Evolutionary conservation across 352 stramenopile genomes (phyloP), one percentile per base, ranked within the genome.

Genomic region (Phytophthora uliginosa): DNA sequence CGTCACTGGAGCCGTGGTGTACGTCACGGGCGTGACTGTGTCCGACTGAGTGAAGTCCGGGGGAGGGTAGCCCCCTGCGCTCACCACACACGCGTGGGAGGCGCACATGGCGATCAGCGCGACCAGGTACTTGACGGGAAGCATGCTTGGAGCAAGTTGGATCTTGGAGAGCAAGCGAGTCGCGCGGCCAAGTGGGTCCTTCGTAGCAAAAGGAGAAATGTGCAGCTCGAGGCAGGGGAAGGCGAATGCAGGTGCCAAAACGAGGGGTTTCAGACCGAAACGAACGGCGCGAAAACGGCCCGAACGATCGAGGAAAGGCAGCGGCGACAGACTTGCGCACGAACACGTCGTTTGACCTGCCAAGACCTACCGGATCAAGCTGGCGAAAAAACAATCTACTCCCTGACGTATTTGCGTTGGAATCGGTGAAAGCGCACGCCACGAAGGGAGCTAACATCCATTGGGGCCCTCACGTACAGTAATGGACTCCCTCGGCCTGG

Each of bases 121-220:
- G 42, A 70, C 69, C 15, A 80, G 52, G n/a, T 75, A 80, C 73
- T 80, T 80, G 40, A 77, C 56, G 18, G 63, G 69, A 2, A 80
- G 69, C 73, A 80, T 80, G 12, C 1, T 63, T 50, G n/a, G 33
- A 26, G 36, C 12, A 8, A 33, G 42, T 66, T 3, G 24, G 17
- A 15, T 66, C 38, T 62, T 74, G 34, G 47, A 58, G 17, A 68
- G 58, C 52, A 51, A 64, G 28, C 28, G 40, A 55, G 36, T 40
- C 51, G 45, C 26, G 34, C 18, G 24, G 24, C 62, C 66, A 63
- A 65, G 71, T 72, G 48, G 15, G 54, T 74, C 71, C 69, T 77
- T 74, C 53, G 56, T 26, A 52, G 69, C 42, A 67, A 80, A 77
- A 80, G 69, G 60, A 72, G 38, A 69, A 80, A 63, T 80, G 73